Base-by-base conservation (phyloP, 768 basidiomycete species). In the Coprinellus aureogranulatus region DNA sequence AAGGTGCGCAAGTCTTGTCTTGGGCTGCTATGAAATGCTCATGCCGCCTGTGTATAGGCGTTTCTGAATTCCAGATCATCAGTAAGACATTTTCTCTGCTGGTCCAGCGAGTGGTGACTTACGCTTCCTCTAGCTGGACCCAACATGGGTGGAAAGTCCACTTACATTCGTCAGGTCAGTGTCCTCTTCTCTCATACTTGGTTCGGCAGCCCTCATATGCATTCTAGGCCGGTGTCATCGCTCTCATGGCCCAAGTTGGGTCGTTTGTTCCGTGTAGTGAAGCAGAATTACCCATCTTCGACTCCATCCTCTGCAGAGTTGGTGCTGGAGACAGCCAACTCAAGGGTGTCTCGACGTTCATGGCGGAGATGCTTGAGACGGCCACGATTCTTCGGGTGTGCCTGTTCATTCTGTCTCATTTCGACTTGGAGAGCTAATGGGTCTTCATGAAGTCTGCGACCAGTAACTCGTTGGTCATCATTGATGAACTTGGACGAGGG, bases 361-460 rank as follows among this genome's bases (percentile, higher is more conserved):
- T 98, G 96, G 95, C 94, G 1, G 97, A 99, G 72, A 98, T 98
- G 97, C 81, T 99, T 27, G 97, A 99, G 71, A 98, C 95, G 0
- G 95, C 97, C 0, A 92, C 91, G 0, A 98, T 98, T 65, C 81
- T 99, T 42, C 82, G 89, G 65, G 93, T 92, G 37, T n/a, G n/a
- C 27, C 85, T 65, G 47, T 34, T 50, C 52, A 39, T 27, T 20
- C 20, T 53, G 14, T 46, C 48, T 16, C 46, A 12, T 12, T 22
- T 22, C 23, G 57, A n/a, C 39, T 59, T 37, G 56, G n/a, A 2
- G 11, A 34, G 34, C 34, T 34, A 34, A 34, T 34, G 53, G 30
- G 47, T 12, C 37, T 42, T 40, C 39, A 22, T n/a, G 6, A 46
- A 97, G 94, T 89, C 92, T 27, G 94, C 97, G 0, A 92, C 92